A percentile compares a stretch with the other conserved stretches of the same genome.
phyloP scores from a whole-genome alignment of 1,284 basidiomycete genomes.

The Porphyrellus sp. region DNA sequence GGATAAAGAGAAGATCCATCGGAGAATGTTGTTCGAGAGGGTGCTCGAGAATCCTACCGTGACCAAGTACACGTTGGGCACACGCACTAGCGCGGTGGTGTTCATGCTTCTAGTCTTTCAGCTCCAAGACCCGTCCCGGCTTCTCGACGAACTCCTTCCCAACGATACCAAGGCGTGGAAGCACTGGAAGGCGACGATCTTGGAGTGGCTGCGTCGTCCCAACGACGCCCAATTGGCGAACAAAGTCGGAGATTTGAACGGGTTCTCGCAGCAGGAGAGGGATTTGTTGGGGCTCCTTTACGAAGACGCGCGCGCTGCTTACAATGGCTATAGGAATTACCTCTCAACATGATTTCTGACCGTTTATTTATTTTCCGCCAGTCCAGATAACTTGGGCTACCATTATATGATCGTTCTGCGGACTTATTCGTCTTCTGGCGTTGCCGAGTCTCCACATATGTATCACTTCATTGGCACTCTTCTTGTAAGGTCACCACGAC shows the following conservation, averaged over 20 bases:
- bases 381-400: no score
- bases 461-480: no score
- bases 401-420: no score
- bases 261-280: not conserved
- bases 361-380: no score
- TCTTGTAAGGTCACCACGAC: no score
- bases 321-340: not conserved
- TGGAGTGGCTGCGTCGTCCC: not conserved
- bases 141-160: not conserved
- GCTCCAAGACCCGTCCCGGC: not conserved
- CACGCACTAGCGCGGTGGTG: not conserved
- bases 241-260: not conserved
- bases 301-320: not conserved
- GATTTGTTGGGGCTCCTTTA: not conserved
- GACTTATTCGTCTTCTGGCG: no score
- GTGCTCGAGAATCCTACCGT: slow-evolving; percentile 16
- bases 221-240: no score
- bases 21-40: slow-evolving; percentile 17
- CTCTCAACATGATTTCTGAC: not conserved
- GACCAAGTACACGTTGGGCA: slow-evolving; percentile 24
- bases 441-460: no score
- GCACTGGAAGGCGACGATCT: not conserved
- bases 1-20: slow-evolving; percentile 23
- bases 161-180: not conserved
- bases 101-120: not conserved